Base-by-base conservation (phyloP, 2,329 filamentous ascomycete genomes). In the Calonectria leucothoes region DNA sequence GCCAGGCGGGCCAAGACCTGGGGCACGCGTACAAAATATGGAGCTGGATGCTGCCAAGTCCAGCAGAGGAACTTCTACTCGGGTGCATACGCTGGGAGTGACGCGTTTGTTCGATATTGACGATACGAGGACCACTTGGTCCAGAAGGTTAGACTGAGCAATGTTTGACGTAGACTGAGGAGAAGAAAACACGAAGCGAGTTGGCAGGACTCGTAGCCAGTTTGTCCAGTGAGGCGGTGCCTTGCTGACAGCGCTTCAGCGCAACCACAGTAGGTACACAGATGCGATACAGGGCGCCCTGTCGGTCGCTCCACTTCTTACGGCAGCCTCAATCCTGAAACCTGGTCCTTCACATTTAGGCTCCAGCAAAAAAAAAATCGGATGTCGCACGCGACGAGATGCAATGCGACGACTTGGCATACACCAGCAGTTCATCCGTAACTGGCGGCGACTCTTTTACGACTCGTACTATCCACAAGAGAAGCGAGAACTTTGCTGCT, bases 191-290 rank as follows among this genome's bases (percentile, higher is more conserved):
- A 25, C 23, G 42, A 39, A 33, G 45, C 23, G 35, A 31, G 37
- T 29, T 17, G 20, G 25, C 4, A 10, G 37, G 39, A 33, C 45
- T n/a, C 49, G 23, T 48, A 49, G 49, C 51, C 39, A 35, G 49
- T 39, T 14, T 33, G 33, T 27, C n/a, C 31, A 67, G 31, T 66
- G 69, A 71, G 69, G 69, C 69, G 31, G 69, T 71, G 69, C 61
- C 31, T n/a, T 51, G 63, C 42, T 66, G 63, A 66, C 63, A 27
- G 59, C 15, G 29, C 29, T n/a, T 27, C 15, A 31, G 20, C 51
- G 6, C 55, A 29, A 39, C 55, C 55, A 29, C 55, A 61, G 55
- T 33, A 39, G 23, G 17, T 25, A 27, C 35, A 20, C 35, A 4
- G 23, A 20, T 5, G 10, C 20, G 23, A 20, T 5, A 10, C 20